Evolutionary conservation across 495 filamentous ascomycete genomes (phyloP).

Genomic region (Pseudevernia furfuracea): DNA sequence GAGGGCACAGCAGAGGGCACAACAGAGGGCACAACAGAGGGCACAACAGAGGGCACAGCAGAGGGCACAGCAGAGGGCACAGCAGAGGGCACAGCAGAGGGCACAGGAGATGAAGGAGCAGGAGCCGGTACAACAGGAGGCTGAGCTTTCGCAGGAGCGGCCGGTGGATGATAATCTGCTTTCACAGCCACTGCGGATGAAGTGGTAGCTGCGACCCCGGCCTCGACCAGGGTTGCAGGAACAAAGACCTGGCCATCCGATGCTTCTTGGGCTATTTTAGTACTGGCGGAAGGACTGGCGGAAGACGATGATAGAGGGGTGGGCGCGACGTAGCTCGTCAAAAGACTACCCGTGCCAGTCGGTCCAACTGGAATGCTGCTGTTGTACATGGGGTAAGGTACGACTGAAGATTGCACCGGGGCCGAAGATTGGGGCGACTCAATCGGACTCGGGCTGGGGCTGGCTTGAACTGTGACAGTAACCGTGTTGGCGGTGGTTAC

Average conservation of each 20-base stretch:
- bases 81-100: not conserved
- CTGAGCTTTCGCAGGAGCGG: not conserved
- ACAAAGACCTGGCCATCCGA: not conserved
- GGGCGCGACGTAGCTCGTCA: not conserved
- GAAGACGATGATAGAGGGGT: not conserved
- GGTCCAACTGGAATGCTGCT: constrained; percentile 11
- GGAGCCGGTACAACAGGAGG: not conserved
- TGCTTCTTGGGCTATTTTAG: not conserved
- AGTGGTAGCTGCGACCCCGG: not conserved
- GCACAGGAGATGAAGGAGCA: not conserved
- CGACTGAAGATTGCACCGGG: not conserved
- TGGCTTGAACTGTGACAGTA: constrained; percentile 26
- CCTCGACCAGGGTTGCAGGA: not conserved
- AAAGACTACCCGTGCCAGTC: constrained; percentile 1
- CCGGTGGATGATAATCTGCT: constrained; percentile 2
- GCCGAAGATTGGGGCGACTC: not conserved
- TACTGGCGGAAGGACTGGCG: not conserved
- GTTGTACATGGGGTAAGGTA: constrained; percentile 10
- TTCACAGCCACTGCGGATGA: constrained; percentile 6
- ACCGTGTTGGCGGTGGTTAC: constrained; percentile 25
- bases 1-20: not conserved
- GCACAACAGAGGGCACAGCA: not conserved
- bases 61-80: not conserved
- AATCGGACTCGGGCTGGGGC: not conserved
- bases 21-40: not conserved